These are phyloP conservation scores for Ceratocystiopsis minuta DNA, from an alignment of 2,329 filamentous ascomycete genomes.

Conservation along the genomic window DNA sequence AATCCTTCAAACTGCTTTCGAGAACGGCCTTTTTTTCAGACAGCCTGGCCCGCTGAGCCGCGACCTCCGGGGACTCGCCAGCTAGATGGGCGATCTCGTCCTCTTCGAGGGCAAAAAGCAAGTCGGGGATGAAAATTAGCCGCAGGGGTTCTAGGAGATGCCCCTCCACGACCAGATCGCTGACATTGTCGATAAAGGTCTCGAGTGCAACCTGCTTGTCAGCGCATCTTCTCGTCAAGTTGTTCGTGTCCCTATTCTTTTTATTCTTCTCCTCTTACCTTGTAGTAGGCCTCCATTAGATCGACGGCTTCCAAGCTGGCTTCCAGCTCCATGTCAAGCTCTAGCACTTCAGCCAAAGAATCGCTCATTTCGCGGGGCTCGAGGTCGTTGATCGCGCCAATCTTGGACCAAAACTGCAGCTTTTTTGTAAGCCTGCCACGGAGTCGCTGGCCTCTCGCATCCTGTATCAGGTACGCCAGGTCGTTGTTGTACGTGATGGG, in stretches of 20 bases:
- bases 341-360: conserved; percentile 1
- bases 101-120: conserved; percentile 9
- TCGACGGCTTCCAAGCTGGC: conserved; percentile 21
- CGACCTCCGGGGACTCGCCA: conserved; percentile 8
- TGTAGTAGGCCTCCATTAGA: conserved; percentile 27
- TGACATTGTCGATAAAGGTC: conserved; percentile 13
- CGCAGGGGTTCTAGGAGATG: conserved; percentile 11
- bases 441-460: conserved; percentile 1
- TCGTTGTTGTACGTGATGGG: conserved; percentile 24
- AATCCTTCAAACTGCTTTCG: conserved; percentile 3
- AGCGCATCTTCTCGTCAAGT: neutral
- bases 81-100: conserved; percentile 9
- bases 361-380: too few species aligned
- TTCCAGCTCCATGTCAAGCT: conserved; percentile 19
- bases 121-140: conserved; percentile 10
- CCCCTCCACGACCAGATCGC: conserved; percentile 11
- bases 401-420: neutral
- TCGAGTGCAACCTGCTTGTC: conserved; percentile 12
- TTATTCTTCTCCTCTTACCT: conserved; percentile 14
- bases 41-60: conserved; percentile 8
- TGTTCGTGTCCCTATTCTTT: too few species aligned
- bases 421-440: neutral
- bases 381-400: too few species aligned
- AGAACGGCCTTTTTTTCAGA: conserved; percentile 13
- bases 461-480: conserved; percentile 18